Evolutionary conservation across 768 basidiomycete species (phyloP).

Genomic region (Dioszegia hungarica): DNA sequence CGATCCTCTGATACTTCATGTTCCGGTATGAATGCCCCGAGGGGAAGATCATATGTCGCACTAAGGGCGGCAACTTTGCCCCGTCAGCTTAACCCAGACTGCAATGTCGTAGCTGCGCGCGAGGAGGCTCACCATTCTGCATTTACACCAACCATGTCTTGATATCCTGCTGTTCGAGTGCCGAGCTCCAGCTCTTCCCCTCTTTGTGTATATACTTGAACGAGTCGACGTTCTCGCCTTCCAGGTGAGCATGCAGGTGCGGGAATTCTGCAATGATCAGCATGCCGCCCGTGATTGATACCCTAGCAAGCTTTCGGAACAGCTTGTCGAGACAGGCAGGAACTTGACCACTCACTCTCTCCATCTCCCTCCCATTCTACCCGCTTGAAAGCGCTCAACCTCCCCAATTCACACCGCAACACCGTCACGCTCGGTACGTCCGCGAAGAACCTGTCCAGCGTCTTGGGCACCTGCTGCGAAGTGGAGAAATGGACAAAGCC

Average conservation of each 20-base stretch:
- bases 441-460: conserved; percentile 52
- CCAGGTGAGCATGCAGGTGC: conserved; percentile 45
- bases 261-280: conserved; percentile 34
- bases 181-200: conserved; percentile 30
- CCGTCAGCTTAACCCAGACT: too few species aligned
- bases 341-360: conserved; percentile 10
- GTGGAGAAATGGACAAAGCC: conserved; percentile 56
- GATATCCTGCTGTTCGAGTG: conserved; percentile 24
- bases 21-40: too few species aligned
- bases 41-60: too few species aligned
- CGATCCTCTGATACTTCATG: too few species aligned
- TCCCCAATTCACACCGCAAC: conserved; percentile 35
- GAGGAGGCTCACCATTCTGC: neutral
- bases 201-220: conserved; percentile 37
- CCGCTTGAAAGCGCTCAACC: conserved; percentile 42
- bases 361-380: conserved; percentile 39
- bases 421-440: conserved; percentile 40
- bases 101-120: too few species aligned
- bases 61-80: too few species aligned
- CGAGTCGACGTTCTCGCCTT: conserved; percentile 48
- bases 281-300: too few species aligned
- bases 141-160: conserved; percentile 32
- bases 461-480: conserved; percentile 49
- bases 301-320: neutral
- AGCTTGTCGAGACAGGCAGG: too few species aligned